Base-by-base conservation (phyloP, 2,329 filamentous ascomycete species). In the Phoma herbarum region DNA sequence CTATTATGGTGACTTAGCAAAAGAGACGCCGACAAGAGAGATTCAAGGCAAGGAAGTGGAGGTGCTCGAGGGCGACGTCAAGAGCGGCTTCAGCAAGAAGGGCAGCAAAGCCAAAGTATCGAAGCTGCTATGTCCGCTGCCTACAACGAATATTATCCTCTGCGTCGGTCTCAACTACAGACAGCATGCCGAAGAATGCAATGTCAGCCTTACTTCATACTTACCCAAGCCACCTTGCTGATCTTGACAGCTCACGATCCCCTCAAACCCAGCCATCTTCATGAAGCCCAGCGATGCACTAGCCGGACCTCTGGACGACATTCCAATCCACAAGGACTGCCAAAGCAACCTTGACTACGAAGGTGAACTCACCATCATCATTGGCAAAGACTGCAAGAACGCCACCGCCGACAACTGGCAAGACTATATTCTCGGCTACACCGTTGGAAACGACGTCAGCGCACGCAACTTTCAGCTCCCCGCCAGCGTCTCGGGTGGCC, bases 401-500 rank as follows among this genome's bases (percentile, higher is more conserved):
- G 63, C 75, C 10, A 76, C 80, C 44, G 84, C 86, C 63, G 79
- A 77, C 0, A 81, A 88, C 26, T 85, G 86, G 5, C 69, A 86
- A 49, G 80, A 83, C 62, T 87, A 88, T 65, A 80, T 90, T 4
- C 82, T 89, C 2, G 87, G 87, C 26, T 90, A 90, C 70, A 87
- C 85, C 0, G 82, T 82, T 22, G 82, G 82, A 66, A 90, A 89
- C 75, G 87, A 90, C 68, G 82, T 90, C 7, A 88, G 85, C 2
- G 85, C 83, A 60, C 82, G 86, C 4, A 82, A 83, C 49, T 80
- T 79, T 52, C 86, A 88, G 42, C 54, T 76, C 1, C 73, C 74
- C 2, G 71, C 67, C 4, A 59, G 53, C 23, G 63, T 73, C 2
- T 73, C 69, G 0, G 75, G 75, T 26, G 74, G 74, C 2, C 75